A percentile compares a stretch with the other conserved stretches of the same genome.
Evolutionary conservation across 306 rosid genomes (phyloP).

Genomic region (Vigna angularis): DNA sequence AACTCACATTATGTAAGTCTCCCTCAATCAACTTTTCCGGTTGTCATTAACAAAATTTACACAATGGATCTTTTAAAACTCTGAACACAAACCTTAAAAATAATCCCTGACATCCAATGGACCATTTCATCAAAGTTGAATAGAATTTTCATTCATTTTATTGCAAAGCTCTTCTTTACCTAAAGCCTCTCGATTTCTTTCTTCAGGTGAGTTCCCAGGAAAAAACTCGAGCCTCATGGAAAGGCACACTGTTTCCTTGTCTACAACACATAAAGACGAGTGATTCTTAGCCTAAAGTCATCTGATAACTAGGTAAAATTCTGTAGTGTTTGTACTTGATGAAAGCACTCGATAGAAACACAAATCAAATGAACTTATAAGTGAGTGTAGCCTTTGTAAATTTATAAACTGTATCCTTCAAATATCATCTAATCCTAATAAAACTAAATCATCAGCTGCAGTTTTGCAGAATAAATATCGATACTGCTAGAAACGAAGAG

Average conservation of each 20-base stretch:
- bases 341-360: conserved; percentile 15
- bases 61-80: not conserved
- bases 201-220: conserved; percentile 13
- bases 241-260: conserved; percentile 13
- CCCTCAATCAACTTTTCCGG: conserved; percentile 19
- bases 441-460: conserved; percentile 9
- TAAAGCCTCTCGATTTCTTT: conserved; percentile 10
- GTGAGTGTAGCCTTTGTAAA: conserved; percentile 4
- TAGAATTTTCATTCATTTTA: not conserved
- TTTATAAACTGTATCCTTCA: not conserved
- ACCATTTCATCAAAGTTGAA: conserved; percentile 1
- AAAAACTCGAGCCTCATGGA: conserved; percentile 29
- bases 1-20: not conserved
- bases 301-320: conserved; percentile 16
- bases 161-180: conserved; percentile 26
- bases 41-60: conserved; percentile 1
- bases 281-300: conserved; percentile 13
- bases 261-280: conserved; percentile 15
- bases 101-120: conserved; percentile 20
- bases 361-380: not conserved
- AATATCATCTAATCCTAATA: conserved; percentile 19
- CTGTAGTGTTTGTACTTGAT: not conserved
- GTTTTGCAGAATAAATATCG: not conserved
- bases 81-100: conserved; percentile 22
- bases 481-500: not conserved